Evolutionary conservation across 345 rosid genomes (phyloP), one percentile per base, ranked within the genome.

Genomic region (Rhodomyrtus tomentosa): DNA sequence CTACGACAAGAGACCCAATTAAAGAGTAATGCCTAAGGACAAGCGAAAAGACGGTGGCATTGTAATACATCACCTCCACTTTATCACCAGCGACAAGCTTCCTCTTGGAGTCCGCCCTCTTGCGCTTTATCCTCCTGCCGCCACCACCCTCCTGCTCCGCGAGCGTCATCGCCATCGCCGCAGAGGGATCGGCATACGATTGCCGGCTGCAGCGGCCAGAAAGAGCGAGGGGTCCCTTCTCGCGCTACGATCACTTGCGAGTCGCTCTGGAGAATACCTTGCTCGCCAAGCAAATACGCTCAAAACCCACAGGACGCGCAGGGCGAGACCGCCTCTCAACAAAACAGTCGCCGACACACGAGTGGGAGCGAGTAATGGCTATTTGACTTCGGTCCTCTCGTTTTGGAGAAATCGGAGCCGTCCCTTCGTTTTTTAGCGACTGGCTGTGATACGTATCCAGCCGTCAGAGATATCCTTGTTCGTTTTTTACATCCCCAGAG

Each of bases 11-110:
- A 9, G 25, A 68, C 25, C 0, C 4, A 25, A 68, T 18, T 12
- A 0, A 68, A 5, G 13, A 68, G 45, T 9, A 68, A 4, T 68
- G 45, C 3, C 45, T 8, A 68, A 8, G 13, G 24, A 40, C 5
- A 68, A 68, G 25, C 45, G 45, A 38, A 38, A 36, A 38, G 45
- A 68, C 25, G 6, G 14, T 38, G 45, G 6, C 14, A 36, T 29
- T 24, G 45, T 3, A 38, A 21, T 20, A 18, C 10, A 40, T 68
- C 79, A 89, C 91, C 89, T 91, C 93, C 0, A 89, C 93, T 87
- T 58, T 85, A 11, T 88, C 85, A 32, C 81, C 83, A 25, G 53
- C 62, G 55, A 55, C 73, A 18, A 88, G 83, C 55, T 83, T 79
- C 12, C 52, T 82, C 54, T 25, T 52, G 73, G 51, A 56, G 72